Evolutionary conservation across 352 stramenopile genomes (phyloP), one percentile per base, ranked within the genome.

Genomic region (Phytophthora pluvialis): DNA sequence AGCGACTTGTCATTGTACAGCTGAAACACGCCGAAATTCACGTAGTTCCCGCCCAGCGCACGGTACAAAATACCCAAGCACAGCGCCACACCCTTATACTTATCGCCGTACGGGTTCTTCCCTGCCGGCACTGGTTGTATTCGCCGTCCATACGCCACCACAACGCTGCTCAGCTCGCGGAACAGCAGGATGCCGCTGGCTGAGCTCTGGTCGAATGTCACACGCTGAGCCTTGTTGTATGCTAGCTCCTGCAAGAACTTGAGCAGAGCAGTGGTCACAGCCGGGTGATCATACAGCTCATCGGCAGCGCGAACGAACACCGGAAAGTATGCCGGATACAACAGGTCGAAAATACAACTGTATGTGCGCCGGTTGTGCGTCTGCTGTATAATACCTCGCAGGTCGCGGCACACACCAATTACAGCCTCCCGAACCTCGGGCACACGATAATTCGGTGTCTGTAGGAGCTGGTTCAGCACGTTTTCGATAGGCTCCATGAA

Each of bases 11-110:
- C 97, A 64, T 99, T 98, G 81, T 99, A 99, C 38, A 99, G 80
- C 70, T 98, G 94, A 79, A 99, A 99, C 21, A 99, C 97, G 55
- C 97, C 97, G 76, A 99, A 99, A 73, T 98, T 99, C 50, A 99
- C 97, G 72, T 99, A 99, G 67, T 98, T 99, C 25, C 97, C 97
- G 49, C 87, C 87, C 25, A 95, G 61, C 11, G 85, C 83, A 32
- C 87, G 83, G 60, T 93, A 95, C 21, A 95, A 59, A 53, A 99
- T 96, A 63, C 91, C 90, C 12, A 99, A 69, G 56, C 93, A 97
- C 21, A 99, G 76, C 16, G 94, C 86, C 63, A 99, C 97, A n/a
- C 93, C 94, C 77, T 99, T 99, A 88, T 99, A 99, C 75, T 97
- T 98, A 57, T 97, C 88, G 39, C 94, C 92, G 80, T 99, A 99